Percentiles rank a stretch among this genome's conserved stretches.
Evolutionary conservation across 1,139 yeast species (phyloP).

Genomic region (Eremothecium cymbalariae): DNA sequence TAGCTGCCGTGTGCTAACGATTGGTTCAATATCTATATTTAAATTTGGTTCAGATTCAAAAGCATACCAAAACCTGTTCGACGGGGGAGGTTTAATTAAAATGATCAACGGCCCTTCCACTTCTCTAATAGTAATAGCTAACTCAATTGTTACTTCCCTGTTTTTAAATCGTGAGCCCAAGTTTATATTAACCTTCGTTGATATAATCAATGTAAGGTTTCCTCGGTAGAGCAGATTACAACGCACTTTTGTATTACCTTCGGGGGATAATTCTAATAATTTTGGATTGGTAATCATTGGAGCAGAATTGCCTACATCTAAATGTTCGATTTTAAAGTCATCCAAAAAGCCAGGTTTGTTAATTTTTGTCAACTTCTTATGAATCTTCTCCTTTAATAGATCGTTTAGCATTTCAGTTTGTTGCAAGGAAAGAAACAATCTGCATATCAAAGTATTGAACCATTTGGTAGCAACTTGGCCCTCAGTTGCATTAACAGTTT

Average conservation of each 20-base stretch:
- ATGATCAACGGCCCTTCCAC: slow-evolving; percentile 68
- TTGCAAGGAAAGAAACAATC: slow-evolving; percentile 69
- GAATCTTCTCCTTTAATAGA: slow-evolving; percentile 49
- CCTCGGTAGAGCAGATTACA: slow-evolving; percentile 65
- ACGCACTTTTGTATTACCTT: slow-evolving; percentile 64
- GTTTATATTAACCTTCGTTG: slow-evolving; percentile 69
- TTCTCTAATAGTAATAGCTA: slow-evolving; percentile 61
- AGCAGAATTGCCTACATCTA: slow-evolving; percentile 72
- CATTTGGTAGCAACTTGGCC: slow-evolving; percentile 80
- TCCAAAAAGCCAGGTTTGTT: slow-evolving; percentile 83
- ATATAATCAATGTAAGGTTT: slow-evolving; percentile 59
- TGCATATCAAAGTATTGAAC: slow-evolving; percentile 81
- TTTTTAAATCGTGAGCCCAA: slow-evolving; percentile 69
- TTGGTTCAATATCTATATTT: slow-evolving; percentile 73
- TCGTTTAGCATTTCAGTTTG: slow-evolving; percentile 58
- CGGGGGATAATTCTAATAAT: slow-evolving; percentile 64
- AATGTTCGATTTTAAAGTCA: slow-evolving; percentile 62
- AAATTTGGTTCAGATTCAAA: slow-evolving; percentile 73
- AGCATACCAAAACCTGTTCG: slow-evolving; percentile 83
- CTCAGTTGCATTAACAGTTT: slow-evolving; percentile 69
- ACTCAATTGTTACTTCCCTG: slow-evolving; percentile 66
- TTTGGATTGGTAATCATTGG: slow-evolving; percentile 74
- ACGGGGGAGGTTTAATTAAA: slow-evolving; percentile 79
- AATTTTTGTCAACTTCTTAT: slow-evolving; percentile 66
- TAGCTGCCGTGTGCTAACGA: slow-evolving; percentile 75